Evolutionary conservation across 2,329 filamentous ascomycete species (phyloP).

Genomic region (Aureobasidium namibiae): DNA sequence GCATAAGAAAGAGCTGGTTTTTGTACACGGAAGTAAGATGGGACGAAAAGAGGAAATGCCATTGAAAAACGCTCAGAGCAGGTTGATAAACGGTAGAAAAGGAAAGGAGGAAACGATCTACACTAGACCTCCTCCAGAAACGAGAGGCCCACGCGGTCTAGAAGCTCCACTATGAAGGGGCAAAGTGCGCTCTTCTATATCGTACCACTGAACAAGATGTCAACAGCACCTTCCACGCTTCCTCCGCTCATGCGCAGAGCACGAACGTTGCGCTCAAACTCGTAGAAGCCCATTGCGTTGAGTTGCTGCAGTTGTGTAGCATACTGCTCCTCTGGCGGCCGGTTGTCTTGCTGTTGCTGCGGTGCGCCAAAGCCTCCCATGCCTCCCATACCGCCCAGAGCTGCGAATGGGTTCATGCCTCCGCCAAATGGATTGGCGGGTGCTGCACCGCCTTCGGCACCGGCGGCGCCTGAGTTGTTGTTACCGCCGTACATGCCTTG

Average conservation of each 20-base stretch:
- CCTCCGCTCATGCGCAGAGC: constrained; percentile 83
- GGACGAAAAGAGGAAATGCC: too few relatives aligned
- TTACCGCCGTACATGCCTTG: constrained; percentile 36
- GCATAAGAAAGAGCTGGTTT: too few relatives aligned
- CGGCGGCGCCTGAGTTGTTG: constrained; percentile 30
- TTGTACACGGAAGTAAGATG: too few relatives aligned
- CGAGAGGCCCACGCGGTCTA: neutral
- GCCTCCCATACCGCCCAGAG: constrained; percentile 24
- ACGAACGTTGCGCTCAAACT: constrained; percentile 88
- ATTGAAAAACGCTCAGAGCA: too few relatives aligned
- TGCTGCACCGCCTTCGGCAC: constrained; percentile 18
- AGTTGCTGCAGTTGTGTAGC: constrained; percentile 82
- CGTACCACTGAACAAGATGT: constrained; percentile 48
- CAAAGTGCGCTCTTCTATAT: neutral
- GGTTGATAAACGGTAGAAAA: too few relatives aligned
- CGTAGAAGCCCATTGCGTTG: constrained; percentile 98
- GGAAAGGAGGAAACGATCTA: too few relatives aligned
- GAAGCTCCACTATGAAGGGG: neutral
- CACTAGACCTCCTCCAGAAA: too few relatives aligned
- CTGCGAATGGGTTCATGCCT: constrained; percentile 38
- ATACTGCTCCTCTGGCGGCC: constrained; percentile 89
- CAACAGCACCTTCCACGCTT: constrained; percentile 85
- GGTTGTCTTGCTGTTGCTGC: constrained; percentile 60
- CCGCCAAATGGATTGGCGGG: constrained; percentile 32
- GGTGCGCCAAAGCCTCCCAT: constrained; percentile 25